Base-by-base conservation (phyloP, 176 grass and related monocot species). In the Carex scoparia region DNA sequence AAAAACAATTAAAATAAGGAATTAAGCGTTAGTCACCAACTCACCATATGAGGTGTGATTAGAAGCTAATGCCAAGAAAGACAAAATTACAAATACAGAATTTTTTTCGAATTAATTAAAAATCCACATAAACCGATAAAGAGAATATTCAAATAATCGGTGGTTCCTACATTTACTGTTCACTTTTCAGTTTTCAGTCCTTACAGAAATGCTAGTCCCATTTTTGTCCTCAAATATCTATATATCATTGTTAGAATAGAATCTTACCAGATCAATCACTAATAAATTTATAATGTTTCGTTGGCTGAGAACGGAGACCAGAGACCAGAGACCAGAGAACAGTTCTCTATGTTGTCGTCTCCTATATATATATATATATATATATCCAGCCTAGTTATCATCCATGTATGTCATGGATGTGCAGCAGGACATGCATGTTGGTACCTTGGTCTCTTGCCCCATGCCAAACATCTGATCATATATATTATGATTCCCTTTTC, bases 1-100 rank as follows among this genome's bases (percentile, higher is more conserved):
- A 28, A 49, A 54, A 30, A 27, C 2, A 28, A 75, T 31, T 53
- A 54, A 75, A 51, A 10, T 75, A 75, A 69, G 16, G 35, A 42
- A 23, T 23, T 23, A 23, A 75, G 71, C 71, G 12, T 54, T 75
- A 75, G 30, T 53, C 54, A 54, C 23, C 71, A 71, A 75, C 14
- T 53, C 54, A 54, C 23, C 71, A 71, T 8, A 4, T 71, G 38
- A 70, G 37, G 5, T 70, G 14, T n/a, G 6, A 70, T 46, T 6
- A 75, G 48, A 33, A 18, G 71, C 23, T 75, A 53, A 51, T 14
- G 13, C 71, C 71, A 75, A 75, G 9, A 75, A 75, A 75, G 71
- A 70, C 16, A 70, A 44, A 70, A 44, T 70, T 70, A 44, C 68
- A 42, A 28, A 51, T 38, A 38, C 37, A 38, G 3, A 40, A 1